A percentile compares a stretch with the other conserved stretches of the same genome.
These are phyloP conservation scores for Pilasporangium apinafurcum DNA, from an alignment of 352 stramenopile species.

Conservation along the genomic window DNA sequence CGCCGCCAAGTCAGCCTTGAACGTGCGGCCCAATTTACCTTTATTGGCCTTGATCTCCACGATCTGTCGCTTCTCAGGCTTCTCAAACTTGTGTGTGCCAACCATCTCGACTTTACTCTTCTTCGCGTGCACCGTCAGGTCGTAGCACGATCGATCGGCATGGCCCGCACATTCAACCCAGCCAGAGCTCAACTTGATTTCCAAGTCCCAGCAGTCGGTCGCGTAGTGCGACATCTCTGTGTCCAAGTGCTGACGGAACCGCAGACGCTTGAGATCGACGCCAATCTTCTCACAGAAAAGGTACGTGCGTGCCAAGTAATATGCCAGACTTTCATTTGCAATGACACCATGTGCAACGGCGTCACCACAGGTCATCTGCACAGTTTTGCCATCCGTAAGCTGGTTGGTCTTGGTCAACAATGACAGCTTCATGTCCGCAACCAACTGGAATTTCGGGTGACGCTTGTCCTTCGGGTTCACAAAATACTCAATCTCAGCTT, in stretches of 20 bases:
- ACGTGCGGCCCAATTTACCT: conserved; percentile 94
- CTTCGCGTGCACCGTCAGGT: conserved; percentile 88
- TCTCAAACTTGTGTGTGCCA: conserved; percentile 85
- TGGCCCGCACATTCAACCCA: conserved; percentile 99
- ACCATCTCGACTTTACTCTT: conserved; percentile 88
- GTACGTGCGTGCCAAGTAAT: conserved; percentile 98
- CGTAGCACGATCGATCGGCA: conserved; percentile 98
- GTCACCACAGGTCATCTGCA: conserved; percentile 88
- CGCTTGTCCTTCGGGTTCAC: conserved; percentile 98
- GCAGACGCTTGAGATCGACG: conserved; percentile 92
- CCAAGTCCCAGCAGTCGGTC: conserved; percentile 98
- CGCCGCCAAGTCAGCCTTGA: conserved; percentile 91
- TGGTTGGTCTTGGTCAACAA: conserved; percentile 95
- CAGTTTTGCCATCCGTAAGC: conserved; percentile 95
- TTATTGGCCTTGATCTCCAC: conserved; percentile 96
- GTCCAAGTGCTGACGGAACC: conserved; percentile 98
- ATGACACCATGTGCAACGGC: conserved; percentile 92
- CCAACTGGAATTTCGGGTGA: conserved; percentile 94
- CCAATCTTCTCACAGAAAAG: conserved; percentile 93
- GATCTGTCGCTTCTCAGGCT: conserved; percentile 92
- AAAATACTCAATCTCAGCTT: conserved; percentile 99
- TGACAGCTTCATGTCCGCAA: conserved; percentile 86
- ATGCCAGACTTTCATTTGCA: conserved; percentile 98
- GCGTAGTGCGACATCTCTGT: conserved; percentile 99
- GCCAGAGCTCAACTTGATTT: conserved; percentile 97